Conservation (phyloP, 2,329 filamentous ascomycete species). For the Talaromyces sp. region DNA sequence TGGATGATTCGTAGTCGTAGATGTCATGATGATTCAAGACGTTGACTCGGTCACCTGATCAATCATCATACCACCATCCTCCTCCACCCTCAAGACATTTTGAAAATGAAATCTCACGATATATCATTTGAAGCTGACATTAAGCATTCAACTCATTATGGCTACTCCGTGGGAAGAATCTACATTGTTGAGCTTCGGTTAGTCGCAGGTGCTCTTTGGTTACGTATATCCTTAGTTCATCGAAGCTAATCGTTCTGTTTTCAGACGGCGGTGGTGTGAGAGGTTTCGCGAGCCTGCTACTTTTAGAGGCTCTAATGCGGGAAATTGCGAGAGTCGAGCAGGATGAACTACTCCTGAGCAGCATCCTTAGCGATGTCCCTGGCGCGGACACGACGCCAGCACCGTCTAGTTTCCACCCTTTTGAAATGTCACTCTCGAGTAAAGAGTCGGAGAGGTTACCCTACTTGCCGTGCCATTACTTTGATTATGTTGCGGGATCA, state of each 20-base stretch:
- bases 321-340: conserved; percentile 5
- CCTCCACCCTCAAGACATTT: background rate
- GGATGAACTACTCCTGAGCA: background rate
- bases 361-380: conserved; percentile 20
- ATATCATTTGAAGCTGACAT: background rate
- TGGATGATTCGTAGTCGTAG: background rate
- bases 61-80: background rate
- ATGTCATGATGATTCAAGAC: background rate
- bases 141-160: background rate
- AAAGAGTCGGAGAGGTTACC: background rate
- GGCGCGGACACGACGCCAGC: background rate
- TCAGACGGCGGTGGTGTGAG: background rate
- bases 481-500: background rate
- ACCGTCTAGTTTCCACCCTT: background rate
- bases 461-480: background rate
- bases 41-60: background rate
- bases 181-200: background rate
- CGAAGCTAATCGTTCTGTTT: background rate
- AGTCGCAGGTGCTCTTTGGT: background rate
- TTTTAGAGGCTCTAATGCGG: conserved; percentile 4
- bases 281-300: conserved; percentile 3
- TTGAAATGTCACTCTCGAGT: background rate
- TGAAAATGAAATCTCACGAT: background rate
- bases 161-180: background rate
- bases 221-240: background rate